These are phyloP conservation scores for Mayamaea pseudoterrestris DNA, from an alignment of 108 stramenopile genomes.

Conservation along the genomic window DNA sequence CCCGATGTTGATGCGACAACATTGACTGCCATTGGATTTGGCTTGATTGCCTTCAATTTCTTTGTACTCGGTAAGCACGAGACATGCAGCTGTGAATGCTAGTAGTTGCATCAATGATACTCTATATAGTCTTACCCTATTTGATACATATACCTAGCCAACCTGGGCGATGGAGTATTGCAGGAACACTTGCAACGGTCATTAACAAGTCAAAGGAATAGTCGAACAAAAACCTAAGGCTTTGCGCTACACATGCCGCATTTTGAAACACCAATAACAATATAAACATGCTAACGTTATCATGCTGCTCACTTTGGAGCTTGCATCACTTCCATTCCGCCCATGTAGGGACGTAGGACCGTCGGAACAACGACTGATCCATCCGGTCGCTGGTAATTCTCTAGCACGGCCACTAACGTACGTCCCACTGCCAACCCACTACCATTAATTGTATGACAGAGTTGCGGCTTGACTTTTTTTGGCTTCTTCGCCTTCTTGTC, in stretches of 20 bases:
- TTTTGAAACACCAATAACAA: no score
- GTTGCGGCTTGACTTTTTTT: conserved; percentile 70
- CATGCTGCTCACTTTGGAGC: conserved; percentile 1
- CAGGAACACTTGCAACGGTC: conserved; percentile 57
- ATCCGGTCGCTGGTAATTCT: conserved; percentile 92
- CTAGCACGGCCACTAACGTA: conserved; percentile 92
- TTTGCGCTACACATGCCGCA: no score
- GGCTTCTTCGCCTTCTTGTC: conserved; percentile 50
- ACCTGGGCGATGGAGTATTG: conserved; percentile 75
- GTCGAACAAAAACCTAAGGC: conserved; percentile 1
- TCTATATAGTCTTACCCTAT: no score
- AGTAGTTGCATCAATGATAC: no score
- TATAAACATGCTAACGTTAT: no score
- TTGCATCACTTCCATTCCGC: conserved; percentile 63
- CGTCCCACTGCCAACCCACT: conserved; percentile 95
- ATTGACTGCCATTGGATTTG: conserved; percentile 71
- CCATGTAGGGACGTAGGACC: conserved; percentile 90
- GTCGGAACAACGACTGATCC: conserved; percentile 82
- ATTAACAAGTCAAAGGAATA: conserved; percentile 32
- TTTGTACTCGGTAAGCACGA: no score
- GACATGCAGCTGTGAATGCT: no score
- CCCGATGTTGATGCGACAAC: conserved; percentile 56
- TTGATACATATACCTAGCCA: no score
- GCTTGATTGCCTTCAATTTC: conserved; percentile 76
- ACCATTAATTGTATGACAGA: conserved; percentile 96